Base-by-base conservation (phyloP, 2,329 filamentous ascomycete species). In the Akanthomyces uredinophilus region DNA sequence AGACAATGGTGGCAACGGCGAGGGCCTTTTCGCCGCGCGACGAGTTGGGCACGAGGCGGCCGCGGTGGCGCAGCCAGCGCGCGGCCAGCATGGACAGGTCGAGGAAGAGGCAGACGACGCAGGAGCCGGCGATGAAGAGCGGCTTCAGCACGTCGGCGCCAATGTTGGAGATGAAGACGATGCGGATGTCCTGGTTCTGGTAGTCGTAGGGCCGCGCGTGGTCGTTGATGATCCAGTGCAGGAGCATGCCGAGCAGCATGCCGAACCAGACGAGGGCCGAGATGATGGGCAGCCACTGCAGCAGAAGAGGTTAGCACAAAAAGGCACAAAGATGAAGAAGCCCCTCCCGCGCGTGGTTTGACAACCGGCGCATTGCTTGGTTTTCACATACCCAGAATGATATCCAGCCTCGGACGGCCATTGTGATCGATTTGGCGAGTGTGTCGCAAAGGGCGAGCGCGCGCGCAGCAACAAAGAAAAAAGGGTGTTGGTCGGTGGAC, bases 51-150 rank as follows among this genome's bases (percentile, higher is more conserved):
- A 88, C 85, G 32, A 98, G 82, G 16, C 91, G 87, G 10, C 92
- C 91, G 24, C 79, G 81, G 75, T 97, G 93, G 51, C 94, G 87
- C 57, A 98, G 82, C 85, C 88, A 95, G 65, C 93, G 87, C 77
- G 97, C 94, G 16, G 89, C 79, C 59, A 90, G 74, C 71, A 99
- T 95, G 29, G 89, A 86, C 10, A 91, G 75, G 76, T 96, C 90
- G 70, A 99, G 88, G 65, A 90, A 87, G 54, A 96, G 79, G 24
- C 91, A 89, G 5, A 90, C 92, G 41, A 91, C 77, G 60, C 81
- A 78, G 69, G 83, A 87, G 68, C 90, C 88, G 39, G 87, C 80
- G 69, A 95, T 87, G 79, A 95, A 95, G 65, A 94, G 81, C 2
- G 91, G 90, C 71, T 93, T 90, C 20, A 93, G 81, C 32, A 79